Evolutionary conservation across 805 yeast species (phyloP).

Genomic region (Metschnikowia amazonensis): DNA sequence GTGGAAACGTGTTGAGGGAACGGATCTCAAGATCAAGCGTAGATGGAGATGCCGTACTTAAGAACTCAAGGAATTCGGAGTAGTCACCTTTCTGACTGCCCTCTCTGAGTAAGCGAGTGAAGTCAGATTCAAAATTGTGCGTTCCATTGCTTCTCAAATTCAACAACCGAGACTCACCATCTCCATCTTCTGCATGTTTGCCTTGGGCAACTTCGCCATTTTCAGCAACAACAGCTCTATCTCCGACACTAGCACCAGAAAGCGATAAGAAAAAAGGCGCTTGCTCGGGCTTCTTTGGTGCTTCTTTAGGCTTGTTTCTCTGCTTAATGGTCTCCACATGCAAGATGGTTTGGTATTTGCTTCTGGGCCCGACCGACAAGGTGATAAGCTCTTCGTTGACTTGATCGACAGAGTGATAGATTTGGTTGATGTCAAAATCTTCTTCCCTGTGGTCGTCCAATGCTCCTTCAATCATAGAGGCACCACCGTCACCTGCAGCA

Average conservation of each 20-base stretch:
- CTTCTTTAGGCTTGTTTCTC: constrained; percentile 87
- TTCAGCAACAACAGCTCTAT: constrained; percentile 55
- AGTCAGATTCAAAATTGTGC: constrained; percentile 65
- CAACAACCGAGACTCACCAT: constrained; percentile 32
- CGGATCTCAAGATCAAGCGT: constrained; percentile 81
- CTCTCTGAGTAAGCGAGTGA: constrained; percentile 61
- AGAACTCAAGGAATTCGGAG: constrained; percentile 47
- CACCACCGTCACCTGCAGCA: constrained; percentile 73
- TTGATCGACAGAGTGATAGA: constrained; percentile 57
- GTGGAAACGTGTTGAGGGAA: constrained; percentile 64
- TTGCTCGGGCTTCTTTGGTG: constrained; percentile 77
- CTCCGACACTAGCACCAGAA: constrained; percentile 66
- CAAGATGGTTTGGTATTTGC: constrained; percentile 71
- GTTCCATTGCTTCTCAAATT: constrained; percentile 29
- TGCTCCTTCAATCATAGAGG: constrained; percentile 73
- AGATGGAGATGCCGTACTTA: constrained; percentile 68
- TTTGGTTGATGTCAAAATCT: constrained; percentile 31
- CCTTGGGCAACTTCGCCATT: constrained; percentile 15
- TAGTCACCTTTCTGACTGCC: constrained; percentile 42
- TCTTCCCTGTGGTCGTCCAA: constrained; percentile 42
- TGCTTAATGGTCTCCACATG: constrained; percentile 80
- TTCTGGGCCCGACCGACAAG: constrained; percentile 71
- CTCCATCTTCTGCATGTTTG: constrained; percentile 21
- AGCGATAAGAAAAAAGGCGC: constrained; percentile 77
- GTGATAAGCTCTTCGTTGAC: constrained; percentile 63